A percentile compares a stretch with the other conserved stretches of the same genome.
Evolutionary conservation across 192 early-diverging fungal genomes (phyloP).

Genomic region (Coemansia sp.): DNA sequence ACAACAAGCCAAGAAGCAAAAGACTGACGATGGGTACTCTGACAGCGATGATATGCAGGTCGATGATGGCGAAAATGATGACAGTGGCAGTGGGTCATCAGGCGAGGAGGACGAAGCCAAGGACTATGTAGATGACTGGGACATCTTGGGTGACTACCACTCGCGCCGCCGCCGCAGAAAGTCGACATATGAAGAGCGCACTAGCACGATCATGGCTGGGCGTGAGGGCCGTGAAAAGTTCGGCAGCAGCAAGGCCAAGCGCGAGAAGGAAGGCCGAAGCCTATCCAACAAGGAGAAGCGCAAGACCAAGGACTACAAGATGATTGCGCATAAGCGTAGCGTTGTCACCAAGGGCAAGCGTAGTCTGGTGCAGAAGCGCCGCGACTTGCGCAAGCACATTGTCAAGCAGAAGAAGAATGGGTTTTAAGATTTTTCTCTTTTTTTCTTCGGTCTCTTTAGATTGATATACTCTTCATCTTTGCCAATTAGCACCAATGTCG

Average conservation of each 20-base stretch:
- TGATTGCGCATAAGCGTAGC: conserved; percentile 91
- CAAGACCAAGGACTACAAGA: conserved; percentile 90
- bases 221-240: conserved; percentile 92
- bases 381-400: conserved; percentile 44
- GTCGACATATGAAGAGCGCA: conserved; percentile 87
- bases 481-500: not conserved
- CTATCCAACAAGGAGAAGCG: conserved; percentile 91
- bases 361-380: conserved; percentile 74
- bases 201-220: conserved; percentile 82
- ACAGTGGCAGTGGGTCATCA: conserved; percentile 7
- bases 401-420: conserved; percentile 49
- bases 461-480: not conserved
- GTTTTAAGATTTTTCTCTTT: conserved; percentile 13
- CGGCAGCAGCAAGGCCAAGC: conserved; percentile 84
- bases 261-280: conserved; percentile 59
- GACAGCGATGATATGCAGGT: conserved; percentile 9
- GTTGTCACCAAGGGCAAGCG: conserved; percentile 71
- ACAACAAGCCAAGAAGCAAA: conserved; percentile 11
- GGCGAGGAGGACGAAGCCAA: conserved; percentile 25
- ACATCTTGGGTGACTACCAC: conserved; percentile 55
- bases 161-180: conserved; percentile 58
- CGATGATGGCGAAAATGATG: conserved; percentile 9
- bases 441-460: not conserved
- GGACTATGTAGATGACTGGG: conserved; percentile 39
- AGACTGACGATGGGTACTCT: conserved; percentile 2